Conservation (phyloP, 2,329 filamentous ascomycete species). For the Raffaelea arxii region DNA sequence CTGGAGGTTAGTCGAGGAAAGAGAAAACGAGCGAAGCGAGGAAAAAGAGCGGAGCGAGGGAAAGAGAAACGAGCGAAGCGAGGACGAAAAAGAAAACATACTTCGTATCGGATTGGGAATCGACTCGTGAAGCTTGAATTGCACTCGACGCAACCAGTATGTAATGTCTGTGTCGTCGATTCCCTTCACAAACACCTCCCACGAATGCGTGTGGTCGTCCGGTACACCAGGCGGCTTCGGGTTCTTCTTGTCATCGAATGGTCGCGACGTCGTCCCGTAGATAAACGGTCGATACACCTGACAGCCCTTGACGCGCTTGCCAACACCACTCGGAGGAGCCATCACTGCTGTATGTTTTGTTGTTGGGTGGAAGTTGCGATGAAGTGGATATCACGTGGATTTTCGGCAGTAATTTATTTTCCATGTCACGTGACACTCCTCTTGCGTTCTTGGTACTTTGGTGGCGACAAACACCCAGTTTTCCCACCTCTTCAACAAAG, state of each 20-base stretch:
- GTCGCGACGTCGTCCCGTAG: constrained; percentile 70
- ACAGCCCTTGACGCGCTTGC: constrained; percentile 56
- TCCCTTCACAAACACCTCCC: constrained; percentile 89
- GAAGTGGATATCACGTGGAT: not conserved
- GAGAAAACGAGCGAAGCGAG: not conserved
- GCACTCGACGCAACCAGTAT: constrained; percentile 92
- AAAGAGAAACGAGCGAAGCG: not conserved
- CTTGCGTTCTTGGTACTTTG: too few species aligned
- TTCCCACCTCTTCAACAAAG: not conserved
- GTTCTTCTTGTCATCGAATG: constrained; percentile 67
- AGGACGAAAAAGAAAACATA: constrained; percentile 21
- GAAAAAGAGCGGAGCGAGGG: not conserved
- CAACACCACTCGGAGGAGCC: constrained; percentile 48
- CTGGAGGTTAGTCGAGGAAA: constrained; percentile 19
- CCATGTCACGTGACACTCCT: too few species aligned
- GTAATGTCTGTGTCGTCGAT: constrained; percentile 84
- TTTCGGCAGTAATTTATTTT: not conserved
- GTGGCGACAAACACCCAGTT: too few species aligned
- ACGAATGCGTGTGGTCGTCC: constrained; percentile 90
- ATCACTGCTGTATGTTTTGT: constrained; percentile 24
- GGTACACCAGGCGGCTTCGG: constrained; percentile 69
- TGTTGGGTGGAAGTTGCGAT: not conserved
- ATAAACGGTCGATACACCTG: constrained; percentile 58
- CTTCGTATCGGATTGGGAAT: constrained; percentile 85
- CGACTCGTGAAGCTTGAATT: constrained; percentile 97